Base-by-base conservation (phyloP, 176 grass and related monocot species). In the Oryza brachyantha region DNA sequence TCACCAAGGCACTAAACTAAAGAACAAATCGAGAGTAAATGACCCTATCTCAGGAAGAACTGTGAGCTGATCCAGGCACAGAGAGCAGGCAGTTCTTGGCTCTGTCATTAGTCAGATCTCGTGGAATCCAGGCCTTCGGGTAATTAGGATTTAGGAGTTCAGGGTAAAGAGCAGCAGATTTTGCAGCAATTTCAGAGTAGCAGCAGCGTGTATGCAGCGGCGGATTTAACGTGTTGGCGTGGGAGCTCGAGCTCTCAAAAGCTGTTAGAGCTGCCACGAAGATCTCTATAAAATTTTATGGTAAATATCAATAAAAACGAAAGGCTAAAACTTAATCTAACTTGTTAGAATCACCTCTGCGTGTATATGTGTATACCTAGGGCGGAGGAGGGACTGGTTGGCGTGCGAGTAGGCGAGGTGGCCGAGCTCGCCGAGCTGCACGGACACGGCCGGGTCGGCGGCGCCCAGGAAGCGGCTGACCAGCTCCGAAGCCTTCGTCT, bases 381-480 rank as follows among this genome's bases (percentile, higher is more conserved):
- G 94, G 24, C 72, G 67, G 74, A 93, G 86, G 32, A 88, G 91
- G 12, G 89, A 74, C 50, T 93, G 86, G 46, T 93, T 91, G 88
- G 84, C 40, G 79, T 93, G 89, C 70, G 94, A 93, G 72, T 97
- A 97, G 0, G 86, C 94, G 71, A 97, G 74, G 75, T 81, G 82
- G 54, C 86, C 89, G 26, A 76, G 80, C 36, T 73, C 63, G 14
- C 75, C 89, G 7, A 97, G 88, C 84, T 91, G 78, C 29, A 97
- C 41, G n/a, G 94, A 93, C 29, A 90, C 86, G 3, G 91, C 88
- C n/a, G 89, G 86, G 13, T 74, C 71, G 2, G 84, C 61, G 34
- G 78, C 16, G 1, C 24, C 68, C 9, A 97, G 75, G 79, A 97
- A 97, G 10, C 94, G 86, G 37, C n/a, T 78, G 3, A 97, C 86